These are phyloP conservation scores for Starmerella bombicola DNA, from an alignment of 805 yeast genomes.

Conservation along the genomic window DNA sequence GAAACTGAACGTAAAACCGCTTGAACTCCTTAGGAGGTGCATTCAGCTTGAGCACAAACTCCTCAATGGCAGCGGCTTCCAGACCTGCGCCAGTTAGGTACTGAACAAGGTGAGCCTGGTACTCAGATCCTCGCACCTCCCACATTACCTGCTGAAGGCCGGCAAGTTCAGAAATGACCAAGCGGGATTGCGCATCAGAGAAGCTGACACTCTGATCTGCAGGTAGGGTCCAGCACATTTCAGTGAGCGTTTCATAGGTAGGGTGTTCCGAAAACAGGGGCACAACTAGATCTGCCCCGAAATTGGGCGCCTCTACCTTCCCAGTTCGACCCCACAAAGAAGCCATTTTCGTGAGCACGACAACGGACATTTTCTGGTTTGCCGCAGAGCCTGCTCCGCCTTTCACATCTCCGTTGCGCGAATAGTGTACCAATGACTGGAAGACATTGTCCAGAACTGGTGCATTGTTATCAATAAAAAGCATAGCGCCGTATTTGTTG, in stretches of 20 bases:
- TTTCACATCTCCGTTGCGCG: conserved; percentile 37
- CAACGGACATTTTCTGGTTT: conserved; percentile 55
- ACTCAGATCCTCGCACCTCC: conserved; percentile 33
- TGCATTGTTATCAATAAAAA: conserved; percentile 58
- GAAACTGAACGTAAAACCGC: conserved; percentile 18
- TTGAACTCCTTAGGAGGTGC: conserved; percentile 21
- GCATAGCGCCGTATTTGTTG: conserved; percentile 67
- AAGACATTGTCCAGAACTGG: conserved; percentile 47
- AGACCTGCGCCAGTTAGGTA: conserved; percentile 21
- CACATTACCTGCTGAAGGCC: conserved; percentile 53
- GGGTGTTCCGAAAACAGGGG: conserved; percentile 57
- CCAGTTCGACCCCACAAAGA: conserved; percentile 54
- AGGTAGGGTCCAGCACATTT: conserved; percentile 67
- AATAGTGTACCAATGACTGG: conserved; percentile 50
- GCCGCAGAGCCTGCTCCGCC: conserved; percentile 40
- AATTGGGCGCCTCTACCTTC: conserved; percentile 37
- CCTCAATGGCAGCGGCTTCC: conserved; percentile 13
- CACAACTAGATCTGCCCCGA: conserved; percentile 40
- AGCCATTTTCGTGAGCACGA: conserved; percentile 50
- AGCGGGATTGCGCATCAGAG: conserved; percentile 68
- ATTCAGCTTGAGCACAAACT: conserved; percentile 16
- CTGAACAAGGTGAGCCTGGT: conserved; percentile 15
- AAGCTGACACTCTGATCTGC: conserved; percentile 55
- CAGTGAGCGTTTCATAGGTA: conserved; percentile 54
- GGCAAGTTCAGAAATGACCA: conserved; percentile 63